Evolutionary conservation across 768 basidiomycete species (phyloP).

Genomic region (Pleurotus platypus): DNA sequence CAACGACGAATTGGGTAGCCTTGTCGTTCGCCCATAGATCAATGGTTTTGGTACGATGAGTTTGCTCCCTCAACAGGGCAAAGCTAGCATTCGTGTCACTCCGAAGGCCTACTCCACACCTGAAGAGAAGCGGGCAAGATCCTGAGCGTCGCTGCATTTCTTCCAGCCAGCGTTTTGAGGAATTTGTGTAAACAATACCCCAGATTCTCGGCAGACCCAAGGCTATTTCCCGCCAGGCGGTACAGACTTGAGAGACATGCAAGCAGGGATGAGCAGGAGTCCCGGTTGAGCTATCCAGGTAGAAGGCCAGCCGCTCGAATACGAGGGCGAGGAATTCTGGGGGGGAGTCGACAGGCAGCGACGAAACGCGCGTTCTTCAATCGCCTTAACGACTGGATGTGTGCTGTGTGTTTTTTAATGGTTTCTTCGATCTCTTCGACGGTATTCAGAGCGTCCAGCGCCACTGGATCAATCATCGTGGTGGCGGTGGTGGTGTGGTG

Average conservation of each 20-base stretch:
- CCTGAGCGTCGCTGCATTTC: neutral
- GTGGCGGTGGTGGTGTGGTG: too few species aligned
- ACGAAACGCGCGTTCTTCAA: neutral
- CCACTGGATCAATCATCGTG: too few species aligned
- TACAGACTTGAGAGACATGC: neutral
- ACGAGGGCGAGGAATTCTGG: neutral
- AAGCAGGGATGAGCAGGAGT: neutral
- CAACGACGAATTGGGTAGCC: too few species aligned
- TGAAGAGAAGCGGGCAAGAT: neutral
- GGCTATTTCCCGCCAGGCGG: neutral
- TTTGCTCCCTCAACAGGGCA: too few species aligned
- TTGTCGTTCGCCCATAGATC: too few species aligned
- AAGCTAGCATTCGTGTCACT: too few species aligned
- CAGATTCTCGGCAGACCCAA: neutral
- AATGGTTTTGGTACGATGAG: too few species aligned
- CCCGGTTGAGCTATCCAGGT: neutral
- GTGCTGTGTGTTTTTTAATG: too few species aligned
- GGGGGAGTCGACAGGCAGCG: neutral
- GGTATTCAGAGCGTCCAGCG: too few species aligned
- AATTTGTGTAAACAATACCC: neutral
- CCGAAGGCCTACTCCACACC: neutral
- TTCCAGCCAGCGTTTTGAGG: neutral
- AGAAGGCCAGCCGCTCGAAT: neutral
- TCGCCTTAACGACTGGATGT: neutral
- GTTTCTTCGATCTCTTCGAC: too few species aligned